Conservation (phyloP, 2,329 filamentous ascomycete genomes). For the Daldinia sp. region DNA sequence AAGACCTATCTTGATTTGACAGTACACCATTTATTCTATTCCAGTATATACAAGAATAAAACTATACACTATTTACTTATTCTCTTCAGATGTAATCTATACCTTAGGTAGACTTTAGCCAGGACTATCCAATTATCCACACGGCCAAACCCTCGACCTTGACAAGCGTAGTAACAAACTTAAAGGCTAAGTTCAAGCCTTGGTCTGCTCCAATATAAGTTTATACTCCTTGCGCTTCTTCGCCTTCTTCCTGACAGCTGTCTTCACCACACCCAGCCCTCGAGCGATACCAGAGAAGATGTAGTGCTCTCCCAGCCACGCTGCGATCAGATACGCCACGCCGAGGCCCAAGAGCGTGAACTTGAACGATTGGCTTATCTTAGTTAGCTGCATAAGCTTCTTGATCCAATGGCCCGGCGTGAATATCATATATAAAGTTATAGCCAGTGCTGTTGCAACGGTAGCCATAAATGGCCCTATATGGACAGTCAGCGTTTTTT, state of each 20-base stretch:
- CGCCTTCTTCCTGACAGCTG: slow-evolving; percentile 66
- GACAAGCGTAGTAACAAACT: background rate
- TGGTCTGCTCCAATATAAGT: slow-evolving; percentile 77
- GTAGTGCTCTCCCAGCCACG: slow-evolving; percentile 78
- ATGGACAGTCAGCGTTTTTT: slow-evolving; percentile 41
- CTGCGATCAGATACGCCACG: slow-evolving; percentile 72
- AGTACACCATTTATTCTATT: background rate
- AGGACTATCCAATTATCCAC: background rate
- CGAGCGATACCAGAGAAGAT: slow-evolving; percentile 78
- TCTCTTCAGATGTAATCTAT: background rate
- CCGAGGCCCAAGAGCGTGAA: slow-evolving; percentile 79
- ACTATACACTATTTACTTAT: background rate
- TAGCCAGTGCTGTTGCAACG: slow-evolving; percentile 73
- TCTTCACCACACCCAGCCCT: slow-evolving; percentile 71
- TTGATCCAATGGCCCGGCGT: slow-evolving; percentile 76
- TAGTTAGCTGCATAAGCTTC: slow-evolving; percentile 86
- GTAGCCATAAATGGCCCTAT: slow-evolving; percentile 88
- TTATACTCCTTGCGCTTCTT: slow-evolving; percentile 94
- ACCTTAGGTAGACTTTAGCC: too few species aligned
- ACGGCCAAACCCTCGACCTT: background rate
- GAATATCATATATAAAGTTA: slow-evolving; percentile 85
- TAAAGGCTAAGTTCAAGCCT: slow-evolving; percentile 47
- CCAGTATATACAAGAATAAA: slow-evolving; percentile 12
- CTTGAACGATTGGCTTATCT: slow-evolving; percentile 78
- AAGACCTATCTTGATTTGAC: background rate